These are phyloP conservation scores for Bolboschoenus planiculmis DNA, from an alignment of 176 grass and related monocot genomes.

Conservation along the genomic window DNA sequence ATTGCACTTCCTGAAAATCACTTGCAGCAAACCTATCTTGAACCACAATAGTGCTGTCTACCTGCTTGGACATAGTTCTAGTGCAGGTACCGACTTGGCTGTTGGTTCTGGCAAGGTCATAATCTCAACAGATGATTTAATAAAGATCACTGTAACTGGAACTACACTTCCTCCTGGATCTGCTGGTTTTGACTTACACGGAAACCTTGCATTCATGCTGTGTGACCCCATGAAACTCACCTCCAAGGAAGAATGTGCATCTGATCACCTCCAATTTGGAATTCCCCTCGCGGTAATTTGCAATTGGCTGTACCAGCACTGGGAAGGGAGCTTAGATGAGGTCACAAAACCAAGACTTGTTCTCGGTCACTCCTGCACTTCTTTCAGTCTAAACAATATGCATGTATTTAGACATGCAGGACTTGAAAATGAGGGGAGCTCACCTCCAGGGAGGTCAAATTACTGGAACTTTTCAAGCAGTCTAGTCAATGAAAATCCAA, in stretches of 20 bases:
- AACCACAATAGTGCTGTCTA: slow-evolving; percentile 78
- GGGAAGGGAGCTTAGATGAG: slow-evolving; percentile 83
- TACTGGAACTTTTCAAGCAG: slow-evolving; percentile 51
- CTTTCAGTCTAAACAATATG: slow-evolving; percentile 39
- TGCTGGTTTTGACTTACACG: slow-evolving; percentile 79
- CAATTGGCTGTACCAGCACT: slow-evolving; percentile 92
- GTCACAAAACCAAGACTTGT: slow-evolving; percentile 79
- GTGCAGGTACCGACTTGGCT: slow-evolving; percentile 23
- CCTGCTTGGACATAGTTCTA: slow-evolving; percentile 44
- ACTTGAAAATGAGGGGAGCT: slow-evolving; percentile 41
- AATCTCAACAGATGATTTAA: slow-evolving; percentile 79
- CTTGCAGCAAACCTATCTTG: slow-evolving; percentile 52
- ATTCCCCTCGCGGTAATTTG: slow-evolving; percentile 74
- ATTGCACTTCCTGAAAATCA: slow-evolving; percentile 62
- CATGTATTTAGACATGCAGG: slow-evolving; percentile 57
- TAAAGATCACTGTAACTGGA: slow-evolving; percentile 58
- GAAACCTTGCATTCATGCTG: slow-evolving; percentile 87
- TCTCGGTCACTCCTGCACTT: slow-evolving; percentile 53
- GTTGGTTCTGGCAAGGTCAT: slow-evolving; percentile 77
- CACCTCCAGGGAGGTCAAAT: slow-evolving; percentile 38
- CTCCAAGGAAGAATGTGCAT: slow-evolving; percentile 68
- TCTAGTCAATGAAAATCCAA: slow-evolving; percentile 51
- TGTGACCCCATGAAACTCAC: slow-evolving; percentile 96
- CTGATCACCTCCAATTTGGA: slow-evolving; percentile 54
- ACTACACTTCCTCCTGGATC: slow-evolving; percentile 65